Base-by-base conservation (phyloP, 371 early-diverging fungal genomes). In the Apophysomyces variabilis region DNA sequence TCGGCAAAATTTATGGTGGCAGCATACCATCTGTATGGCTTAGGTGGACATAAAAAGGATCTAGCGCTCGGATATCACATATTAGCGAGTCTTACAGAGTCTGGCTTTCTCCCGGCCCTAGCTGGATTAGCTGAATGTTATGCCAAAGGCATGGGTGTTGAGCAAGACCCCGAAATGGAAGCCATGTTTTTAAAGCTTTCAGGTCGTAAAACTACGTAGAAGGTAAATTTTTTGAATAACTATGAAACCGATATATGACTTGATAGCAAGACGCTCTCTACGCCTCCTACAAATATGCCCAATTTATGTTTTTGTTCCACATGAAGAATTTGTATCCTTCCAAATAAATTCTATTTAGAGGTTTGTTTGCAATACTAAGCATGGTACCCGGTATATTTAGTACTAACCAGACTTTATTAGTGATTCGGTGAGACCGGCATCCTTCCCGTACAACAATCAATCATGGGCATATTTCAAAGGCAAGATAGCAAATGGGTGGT, bases 1-100 rank as follows among this genome's bases (percentile, higher is more conserved):
- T 50, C 56, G 35, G 74, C 74, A 37, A 62, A 70, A 45, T 38
- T 66, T 43, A 65, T 74, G 70, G 64, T 74, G 0, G 71, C 70
- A 1, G 47, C 70, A 12, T 74, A 74, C 43, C 66, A 70, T 26
- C 58, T 74, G 16, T 16, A 67, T 38, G 74, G 71, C 5, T 74
- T 70, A 70, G 65, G 65, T 35, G 38, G 59, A 13, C 41, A 58
- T 11, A 43, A 60, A 38, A 65, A 58, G 18, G 39, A 70, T 35
- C 60, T 63, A 6, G 45, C 36, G 5, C 36, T 21, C 6, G 74
- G 68, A 12, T 68, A 70, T 38, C 26, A 58, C 11, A n/a, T 44
- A 4, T 57, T 74, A 21, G 26, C 64, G 1, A 46, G 58, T 36
- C 45, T 68, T 36, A 70, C 70, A 5, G 39, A 47, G 38, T 57